Percentiles rank a stretch among this genome's conserved stretches.
These are phyloP conservation scores for Didymella keratinophila DNA, from an alignment of 2,329 filamentous ascomycete genomes.

Conservation along the genomic window DNA sequence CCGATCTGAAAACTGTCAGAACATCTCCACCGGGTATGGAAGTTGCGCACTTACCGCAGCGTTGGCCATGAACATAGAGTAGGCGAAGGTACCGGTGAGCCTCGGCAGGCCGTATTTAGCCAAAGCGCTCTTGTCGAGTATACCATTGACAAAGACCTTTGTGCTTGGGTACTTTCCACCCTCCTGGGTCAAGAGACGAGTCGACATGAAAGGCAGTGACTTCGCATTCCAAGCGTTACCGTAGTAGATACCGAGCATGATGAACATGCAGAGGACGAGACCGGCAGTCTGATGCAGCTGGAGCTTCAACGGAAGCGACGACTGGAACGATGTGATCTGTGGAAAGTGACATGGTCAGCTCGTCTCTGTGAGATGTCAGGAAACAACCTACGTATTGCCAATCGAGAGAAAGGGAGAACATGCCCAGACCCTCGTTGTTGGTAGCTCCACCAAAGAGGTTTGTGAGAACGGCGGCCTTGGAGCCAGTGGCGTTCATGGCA, in stretches of 20 bases:
- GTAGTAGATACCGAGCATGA: slow-evolving; percentile 27
- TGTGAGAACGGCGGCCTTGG: slow-evolving; percentile 23
- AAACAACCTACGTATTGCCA: slow-evolving; percentile 26
- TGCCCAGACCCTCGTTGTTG: slow-evolving; percentile 26
- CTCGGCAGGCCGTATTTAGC: slow-evolving; percentile 24
- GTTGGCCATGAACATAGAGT: slow-evolving; percentile 30
- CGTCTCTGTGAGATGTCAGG: background rate
- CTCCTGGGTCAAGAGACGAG: slow-evolving; percentile 23
- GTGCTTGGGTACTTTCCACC: slow-evolving; percentile 22
- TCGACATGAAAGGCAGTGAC: slow-evolving; percentile 26
- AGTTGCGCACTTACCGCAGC: slow-evolving; percentile 17
- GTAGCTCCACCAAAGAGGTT: slow-evolving; percentile 27
- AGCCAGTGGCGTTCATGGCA: slow-evolving; percentile 24
- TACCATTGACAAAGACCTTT: slow-evolving; percentile 22
- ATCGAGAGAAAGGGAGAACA: slow-evolving; percentile 24
- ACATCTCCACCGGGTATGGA: background rate
- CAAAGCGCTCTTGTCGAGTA: slow-evolving; percentile 24
- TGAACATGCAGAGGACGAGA: slow-evolving; percentile 20
- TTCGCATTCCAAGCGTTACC: slow-evolving; percentile 27
- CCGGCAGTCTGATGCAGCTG: slow-evolving; percentile 25
- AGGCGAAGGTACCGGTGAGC: slow-evolving; percentile 25
- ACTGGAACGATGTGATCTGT: slow-evolving; percentile 29
- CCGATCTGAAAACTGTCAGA: slow-evolving; percentile 19
- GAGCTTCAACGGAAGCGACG: slow-evolving; percentile 26
- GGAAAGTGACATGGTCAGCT: background rate